These are phyloP conservation scores for Neonectria faginata DNA, from an alignment of 2,329 filamentous ascomycete genomes.

Conservation along the genomic window DNA sequence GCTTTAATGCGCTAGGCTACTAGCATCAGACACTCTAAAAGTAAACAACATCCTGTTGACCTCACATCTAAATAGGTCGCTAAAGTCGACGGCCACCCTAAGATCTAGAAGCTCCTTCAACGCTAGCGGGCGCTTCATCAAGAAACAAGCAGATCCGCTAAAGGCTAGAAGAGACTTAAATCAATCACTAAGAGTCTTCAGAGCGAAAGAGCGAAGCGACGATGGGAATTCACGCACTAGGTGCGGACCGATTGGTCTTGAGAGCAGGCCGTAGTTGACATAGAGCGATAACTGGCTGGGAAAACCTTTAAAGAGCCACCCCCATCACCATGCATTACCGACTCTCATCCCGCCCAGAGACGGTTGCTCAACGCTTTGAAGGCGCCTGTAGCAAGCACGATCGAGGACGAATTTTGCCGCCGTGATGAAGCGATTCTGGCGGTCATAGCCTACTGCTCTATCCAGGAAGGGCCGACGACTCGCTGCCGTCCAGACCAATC, in stretches of 20 bases:
- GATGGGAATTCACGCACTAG: constrained; percentile 28
- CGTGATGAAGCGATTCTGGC: constrained; percentile 10
- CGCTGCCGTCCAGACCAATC: neutral
- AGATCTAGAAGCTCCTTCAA: constrained; percentile 14
- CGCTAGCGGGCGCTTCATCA: neutral
- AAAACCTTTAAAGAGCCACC: constrained; percentile 29
- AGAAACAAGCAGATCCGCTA: constrained; percentile 11
- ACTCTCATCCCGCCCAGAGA: constrained; percentile 12
- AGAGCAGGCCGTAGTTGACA: constrained; percentile 37
- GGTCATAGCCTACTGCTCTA: constrained; percentile 21
- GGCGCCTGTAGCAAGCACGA: neutral
- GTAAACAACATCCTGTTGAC: constrained; percentile 28
- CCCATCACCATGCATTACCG: constrained; percentile 11
- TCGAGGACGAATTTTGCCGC: neutral
- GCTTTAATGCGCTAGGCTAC: constrained; percentile 33
- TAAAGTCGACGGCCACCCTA: constrained; percentile 22
- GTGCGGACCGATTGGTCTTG: constrained; percentile 32
- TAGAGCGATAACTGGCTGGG: constrained; percentile 37
- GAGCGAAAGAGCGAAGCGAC: constrained; percentile 7
- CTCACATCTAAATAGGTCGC: constrained; percentile 32
- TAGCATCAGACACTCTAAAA: constrained; percentile 35
- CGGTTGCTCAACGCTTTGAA: constrained; percentile 10
- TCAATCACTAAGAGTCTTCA: constrained; percentile 11
- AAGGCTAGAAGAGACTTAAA: neutral
- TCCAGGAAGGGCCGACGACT: constrained; percentile 5